These are phyloP conservation scores for Terfezia claveryi DNA, from an alignment of 495 filamentous ascomycete species.

Conservation along the genomic window DNA sequence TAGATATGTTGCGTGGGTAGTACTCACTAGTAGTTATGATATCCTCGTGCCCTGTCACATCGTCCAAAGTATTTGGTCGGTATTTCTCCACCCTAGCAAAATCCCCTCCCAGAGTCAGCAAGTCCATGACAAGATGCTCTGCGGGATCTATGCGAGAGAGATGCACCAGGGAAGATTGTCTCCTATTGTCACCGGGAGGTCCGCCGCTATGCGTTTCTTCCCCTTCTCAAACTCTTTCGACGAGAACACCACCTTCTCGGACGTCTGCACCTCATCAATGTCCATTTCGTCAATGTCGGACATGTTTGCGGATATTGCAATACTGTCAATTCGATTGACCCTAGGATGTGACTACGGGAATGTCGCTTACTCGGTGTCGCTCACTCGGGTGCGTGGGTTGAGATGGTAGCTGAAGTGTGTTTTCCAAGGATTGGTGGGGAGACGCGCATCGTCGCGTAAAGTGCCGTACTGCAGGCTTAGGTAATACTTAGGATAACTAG, in stretches of 20 bases:
- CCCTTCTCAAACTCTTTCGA: slow-evolving; percentile 43
- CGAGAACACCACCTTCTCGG: slow-evolving; percentile 30
- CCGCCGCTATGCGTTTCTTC: slow-evolving; percentile 81
- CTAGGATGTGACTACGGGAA: too few species aligned
- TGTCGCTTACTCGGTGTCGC: too few species aligned
- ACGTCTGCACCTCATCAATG: slow-evolving; percentile 42
- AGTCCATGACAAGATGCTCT: not conserved
- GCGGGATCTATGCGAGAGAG: not conserved
- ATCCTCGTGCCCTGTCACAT: slow-evolving; percentile 95
- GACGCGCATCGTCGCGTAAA: too few species aligned
- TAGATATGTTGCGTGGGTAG: not conserved
- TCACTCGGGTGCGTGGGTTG: too few species aligned
- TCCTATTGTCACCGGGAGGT: slow-evolving; percentile 80
- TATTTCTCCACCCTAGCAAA: slow-evolving; percentile 88
- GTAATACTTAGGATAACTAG: too few species aligned
- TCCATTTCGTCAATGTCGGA: slow-evolving; percentile 84
- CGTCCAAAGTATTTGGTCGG: slow-evolving; percentile 61
- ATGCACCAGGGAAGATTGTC: slow-evolving; percentile 80
- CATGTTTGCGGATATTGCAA: slow-evolving; percentile 28
- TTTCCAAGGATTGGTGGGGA: too few species aligned
- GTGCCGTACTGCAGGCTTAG: too few species aligned
- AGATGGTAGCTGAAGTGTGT: too few species aligned
- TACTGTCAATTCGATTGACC: too few species aligned
- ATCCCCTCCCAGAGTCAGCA: slow-evolving; percentile 3
- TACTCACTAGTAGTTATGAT: slow-evolving; percentile 56